phyloP scores from a whole-genome alignment of 192 early-diverging fungal genomes.

The Backusella australiensis region DNA sequence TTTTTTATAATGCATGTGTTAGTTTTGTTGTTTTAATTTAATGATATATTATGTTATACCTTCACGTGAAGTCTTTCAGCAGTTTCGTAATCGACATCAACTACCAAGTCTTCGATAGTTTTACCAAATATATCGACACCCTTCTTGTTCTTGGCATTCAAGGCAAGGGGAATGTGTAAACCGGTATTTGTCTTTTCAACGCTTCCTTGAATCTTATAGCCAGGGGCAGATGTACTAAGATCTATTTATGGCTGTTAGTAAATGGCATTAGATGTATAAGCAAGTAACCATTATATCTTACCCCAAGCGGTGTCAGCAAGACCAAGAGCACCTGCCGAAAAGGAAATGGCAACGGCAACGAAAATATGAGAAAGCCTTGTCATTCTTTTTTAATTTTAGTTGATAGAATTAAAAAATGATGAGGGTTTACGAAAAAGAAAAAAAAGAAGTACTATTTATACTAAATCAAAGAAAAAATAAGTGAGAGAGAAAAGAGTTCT shows the following conservation, averaged over 20 bases:
- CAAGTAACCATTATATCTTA: neutral
- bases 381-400: slow-evolving; percentile 3
- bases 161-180: slow-evolving; percentile 14
- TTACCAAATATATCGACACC: slow-evolving; percentile 38
- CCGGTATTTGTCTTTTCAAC: slow-evolving; percentile 14
- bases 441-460: neutral
- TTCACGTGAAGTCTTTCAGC: slow-evolving; percentile 51
- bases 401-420: neutral
- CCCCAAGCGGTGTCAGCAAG: slow-evolving; percentile 10
- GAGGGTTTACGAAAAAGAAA: neutral
- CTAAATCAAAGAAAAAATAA: neutral
- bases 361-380: slow-evolving; percentile 12
- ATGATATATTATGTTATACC: slow-evolving; percentile 21
- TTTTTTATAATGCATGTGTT: neutral
- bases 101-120: slow-evolving; percentile 40
- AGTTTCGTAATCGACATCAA: slow-evolving; percentile 53
- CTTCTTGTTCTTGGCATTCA: neutral
- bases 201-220: slow-evolving; percentile 18
- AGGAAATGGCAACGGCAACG: slow-evolving; percentile 17
- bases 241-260: neutral
- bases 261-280: neutral
- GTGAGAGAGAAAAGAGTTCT: neutral
- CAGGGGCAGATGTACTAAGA: slow-evolving; percentile 9
- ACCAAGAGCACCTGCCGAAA: slow-evolving; percentile 4
- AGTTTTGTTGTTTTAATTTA: neutral